Conservation (phyloP, 2,329 filamentous ascomycete species). For the Uncinocarpus reesii region DNA sequence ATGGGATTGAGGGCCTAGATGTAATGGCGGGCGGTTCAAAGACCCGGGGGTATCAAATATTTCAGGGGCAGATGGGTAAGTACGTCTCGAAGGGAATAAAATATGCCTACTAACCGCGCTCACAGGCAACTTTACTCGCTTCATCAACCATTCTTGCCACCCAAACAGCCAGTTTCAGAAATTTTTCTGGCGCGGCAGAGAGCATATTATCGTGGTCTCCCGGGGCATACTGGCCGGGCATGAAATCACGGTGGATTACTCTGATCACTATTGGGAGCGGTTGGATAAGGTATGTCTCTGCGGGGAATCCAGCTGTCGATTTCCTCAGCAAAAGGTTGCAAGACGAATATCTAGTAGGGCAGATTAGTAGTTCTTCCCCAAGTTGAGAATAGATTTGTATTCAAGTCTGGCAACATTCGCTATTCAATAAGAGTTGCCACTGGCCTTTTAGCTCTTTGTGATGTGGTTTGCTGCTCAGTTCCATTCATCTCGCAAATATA, state of each 20-base stretch:
- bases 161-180: slow-evolving; percentile 49
- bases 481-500: slow-evolving; percentile 5
- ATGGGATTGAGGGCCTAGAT: slow-evolving; percentile 43
- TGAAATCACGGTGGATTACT: slow-evolving; percentile 51
- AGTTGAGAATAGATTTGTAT: neutral
- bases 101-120: neutral
- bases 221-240: slow-evolving; percentile 45
- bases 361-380: no score
- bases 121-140: slow-evolving; percentile 46
- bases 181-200: slow-evolving; percentile 48
- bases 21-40: slow-evolving; percentile 44
- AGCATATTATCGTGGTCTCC: slow-evolving; percentile 47
- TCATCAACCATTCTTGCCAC: slow-evolving; percentile 50
- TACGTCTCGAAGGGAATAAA: neutral
- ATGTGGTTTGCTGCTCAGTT: no score
- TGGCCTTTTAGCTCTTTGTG: no score
- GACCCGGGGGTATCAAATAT: slow-evolving; percentile 44
- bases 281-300: slow-evolving; percentile 48
- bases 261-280: slow-evolving; percentile 48
- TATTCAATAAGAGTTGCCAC: no score
- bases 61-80: slow-evolving; percentile 40
- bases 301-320: slow-evolving; percentile 42
- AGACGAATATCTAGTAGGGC: neutral
- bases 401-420: neutral
- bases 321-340: slow-evolving; percentile 1